Evolutionary conservation across 345 rosid genomes (phyloP), one percentile per base, ranked within the genome.

Genomic region (Eucalyptus erythrocorys): DNA sequence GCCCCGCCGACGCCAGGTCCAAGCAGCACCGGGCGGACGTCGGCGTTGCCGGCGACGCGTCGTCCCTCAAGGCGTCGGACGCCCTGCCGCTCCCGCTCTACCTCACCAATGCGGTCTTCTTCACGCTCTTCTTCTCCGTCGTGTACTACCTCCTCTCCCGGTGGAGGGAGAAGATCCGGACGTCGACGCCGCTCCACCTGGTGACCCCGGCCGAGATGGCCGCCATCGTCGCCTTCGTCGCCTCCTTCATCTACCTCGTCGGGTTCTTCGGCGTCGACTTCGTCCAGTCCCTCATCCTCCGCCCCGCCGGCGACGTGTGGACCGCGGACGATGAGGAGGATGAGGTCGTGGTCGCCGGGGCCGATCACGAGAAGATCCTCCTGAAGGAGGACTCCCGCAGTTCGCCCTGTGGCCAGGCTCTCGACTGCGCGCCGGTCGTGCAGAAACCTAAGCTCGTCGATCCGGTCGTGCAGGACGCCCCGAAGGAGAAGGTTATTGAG

Each of bases 101-200:
- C 89, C 37, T 94, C 14, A 90, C 94, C n/a, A 95, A 95, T 88
- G 92, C 94, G 50, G 89, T 94, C 47, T 95, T 94, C 93, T 94
- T 95, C 93, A 90, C 94, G 10, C 90, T 94, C 85, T 95, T 95
- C 92, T 95, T 94, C 93, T 91, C 95, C 11, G 95, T 92, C 48
- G 95, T 94, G 10, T 95, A 95, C 87, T 95, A 89, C 86, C 93
- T 95, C 37, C 95, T 95, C 81, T 89, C 93, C 47, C 95, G 96
- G 32, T 95, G 97, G 96, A 91, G 97, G 15, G 96, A 95, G 87
- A 95, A 95, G 97, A 94, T 95, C 91, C 94, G 97, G 27, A 92
- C 89, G 48, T 92, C 94, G 16, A 93, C 95, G 5, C 97, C 97
- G 27, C 96, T 95, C 85, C 96, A 94, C 48, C 89, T 91, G 85